These are phyloP conservation scores for Tulasnella calospora DNA, from an alignment of 768 basidiomycete species.

Conservation along the genomic window DNA sequence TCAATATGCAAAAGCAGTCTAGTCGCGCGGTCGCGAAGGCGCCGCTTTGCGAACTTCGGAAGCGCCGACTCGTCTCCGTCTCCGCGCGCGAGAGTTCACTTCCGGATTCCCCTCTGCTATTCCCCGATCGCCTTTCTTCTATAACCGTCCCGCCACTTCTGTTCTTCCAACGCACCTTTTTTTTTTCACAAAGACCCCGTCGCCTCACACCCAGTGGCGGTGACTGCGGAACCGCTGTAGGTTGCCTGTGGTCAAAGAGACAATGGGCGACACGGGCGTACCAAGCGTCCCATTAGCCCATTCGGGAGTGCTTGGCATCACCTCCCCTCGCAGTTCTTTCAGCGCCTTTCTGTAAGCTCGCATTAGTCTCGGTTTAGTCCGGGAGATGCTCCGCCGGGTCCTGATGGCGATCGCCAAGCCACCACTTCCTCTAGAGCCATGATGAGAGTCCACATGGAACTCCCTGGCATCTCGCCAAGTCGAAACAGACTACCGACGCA, in stretches of 20 bases:
- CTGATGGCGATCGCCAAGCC: conserved; percentile 6
- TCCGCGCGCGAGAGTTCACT: background rate
- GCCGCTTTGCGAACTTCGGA: background rate
- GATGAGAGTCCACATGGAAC: background rate
- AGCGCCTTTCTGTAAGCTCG: background rate
- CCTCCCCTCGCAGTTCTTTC: background rate
- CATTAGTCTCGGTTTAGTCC: background rate
- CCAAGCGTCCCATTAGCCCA: background rate
- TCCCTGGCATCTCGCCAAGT: background rate
- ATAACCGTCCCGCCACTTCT: background rate
- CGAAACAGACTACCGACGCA: background rate
- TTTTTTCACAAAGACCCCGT: background rate
- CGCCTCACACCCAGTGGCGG: background rate
- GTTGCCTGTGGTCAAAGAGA: background rate
- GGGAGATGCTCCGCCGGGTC: background rate
- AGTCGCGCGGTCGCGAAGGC: too few species aligned
- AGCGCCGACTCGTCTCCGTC: conserved; percentile 1
- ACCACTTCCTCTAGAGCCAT: background rate
- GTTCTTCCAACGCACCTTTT: background rate
- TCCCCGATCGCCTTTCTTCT: conserved; percentile 3
- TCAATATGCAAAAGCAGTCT: background rate
- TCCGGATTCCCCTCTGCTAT: too few species aligned
- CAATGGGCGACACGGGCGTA: background rate
- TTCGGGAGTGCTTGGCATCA: background rate
- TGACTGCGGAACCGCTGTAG: background rate